These are phyloP conservation scores for Bondarzewia mesenterica DNA, from an alignment of 1,284 basidiomycete species.

Conservation along the genomic window DNA sequence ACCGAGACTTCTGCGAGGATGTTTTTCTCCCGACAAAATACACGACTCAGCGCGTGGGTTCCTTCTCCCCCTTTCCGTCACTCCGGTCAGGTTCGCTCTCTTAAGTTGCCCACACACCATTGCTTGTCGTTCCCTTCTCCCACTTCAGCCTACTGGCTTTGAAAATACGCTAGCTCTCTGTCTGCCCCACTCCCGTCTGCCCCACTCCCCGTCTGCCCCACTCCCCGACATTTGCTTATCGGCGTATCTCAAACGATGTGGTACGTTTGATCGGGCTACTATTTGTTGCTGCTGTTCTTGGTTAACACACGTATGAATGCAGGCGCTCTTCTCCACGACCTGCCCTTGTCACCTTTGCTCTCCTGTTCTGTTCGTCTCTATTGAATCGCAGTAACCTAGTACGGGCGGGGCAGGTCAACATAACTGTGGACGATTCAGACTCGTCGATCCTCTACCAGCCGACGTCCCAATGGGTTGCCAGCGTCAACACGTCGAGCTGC, in stretches of 20 bases:
- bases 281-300: not conserved
- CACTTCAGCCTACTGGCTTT: not conserved
- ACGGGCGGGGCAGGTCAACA: constrained; percentile 22
- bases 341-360: not conserved
- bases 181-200: not conserved
- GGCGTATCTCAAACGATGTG: not conserved
- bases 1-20: constrained; percentile 10
- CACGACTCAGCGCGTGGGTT: constrained; percentile 1
- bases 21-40: constrained; percentile 4
- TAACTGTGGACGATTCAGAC: constrained; percentile 38
- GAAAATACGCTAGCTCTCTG: not conserved
- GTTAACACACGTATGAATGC: not conserved
- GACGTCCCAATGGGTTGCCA: constrained; percentile 29
- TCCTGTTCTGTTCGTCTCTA: constrained; percentile 1
- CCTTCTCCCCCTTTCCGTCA: not conserved
- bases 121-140: constrained; percentile 1
- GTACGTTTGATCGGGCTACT: not conserved
- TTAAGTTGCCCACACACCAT: constrained; percentile 1
- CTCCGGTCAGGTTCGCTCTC: not conserved
- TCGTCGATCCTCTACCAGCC: constrained; percentile 34
- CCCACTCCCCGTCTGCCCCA: not conserved
- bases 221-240: not conserved
- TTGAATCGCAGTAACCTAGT: not conserved
- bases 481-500: constrained; percentile 22
- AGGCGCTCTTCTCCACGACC: not conserved